These are phyloP conservation scores for Eucalyptus decipiens DNA, from an alignment of 345 rosid genomes.

Conservation along the genomic window DNA sequence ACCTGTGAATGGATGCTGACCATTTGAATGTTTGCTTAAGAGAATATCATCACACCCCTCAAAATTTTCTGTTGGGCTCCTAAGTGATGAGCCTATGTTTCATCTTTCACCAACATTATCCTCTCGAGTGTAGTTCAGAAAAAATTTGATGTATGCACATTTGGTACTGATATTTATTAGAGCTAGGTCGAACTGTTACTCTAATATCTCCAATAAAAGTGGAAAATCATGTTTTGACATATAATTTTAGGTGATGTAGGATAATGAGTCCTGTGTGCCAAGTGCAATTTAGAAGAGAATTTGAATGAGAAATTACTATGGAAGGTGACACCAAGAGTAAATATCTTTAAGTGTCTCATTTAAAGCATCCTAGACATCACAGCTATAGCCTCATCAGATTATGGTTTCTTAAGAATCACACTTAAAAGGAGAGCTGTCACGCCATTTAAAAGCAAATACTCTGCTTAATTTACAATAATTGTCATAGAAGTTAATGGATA, in stretches of 20 bases:
- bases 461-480: not conserved
- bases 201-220: not conserved
- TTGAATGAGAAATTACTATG: not conserved
- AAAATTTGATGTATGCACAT: not conserved
- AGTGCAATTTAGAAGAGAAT: not conserved
- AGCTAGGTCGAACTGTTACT: not conserved
- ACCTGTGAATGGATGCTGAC: not conserved
- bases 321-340: not conserved
- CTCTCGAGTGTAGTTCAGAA: not conserved
- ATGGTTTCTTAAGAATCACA: not conserved
- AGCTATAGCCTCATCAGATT: not conserved
- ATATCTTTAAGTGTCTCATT: not conserved
- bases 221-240: not conserved
- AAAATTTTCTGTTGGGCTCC: not conserved
- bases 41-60: not conserved
- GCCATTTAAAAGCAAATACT: not conserved
- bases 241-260: not conserved
- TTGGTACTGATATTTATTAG: not conserved
- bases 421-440: not conserved
- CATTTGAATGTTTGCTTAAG: not conserved
- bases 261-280: not conserved
- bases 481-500: not conserved
- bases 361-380: not conserved
- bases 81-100: not conserved
- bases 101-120: not conserved